A percentile compares a stretch with the other conserved stretches of the same genome.
Evolutionary conservation across 2,329 filamentous ascomycete species (phyloP).

Genomic region (Nigrospora osmanthi): DNA sequence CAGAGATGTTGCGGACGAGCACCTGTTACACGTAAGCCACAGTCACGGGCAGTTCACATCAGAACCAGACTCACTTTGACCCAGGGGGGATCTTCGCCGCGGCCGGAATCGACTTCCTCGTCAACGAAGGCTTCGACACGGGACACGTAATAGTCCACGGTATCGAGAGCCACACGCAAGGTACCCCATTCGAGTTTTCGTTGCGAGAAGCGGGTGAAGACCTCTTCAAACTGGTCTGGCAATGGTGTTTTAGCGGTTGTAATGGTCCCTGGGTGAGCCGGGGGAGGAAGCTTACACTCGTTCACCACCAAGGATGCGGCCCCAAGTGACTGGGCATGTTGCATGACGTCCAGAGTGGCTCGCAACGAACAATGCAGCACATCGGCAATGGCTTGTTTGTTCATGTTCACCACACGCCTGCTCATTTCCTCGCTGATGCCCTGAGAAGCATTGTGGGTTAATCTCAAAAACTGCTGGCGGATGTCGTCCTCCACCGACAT

Average conservation of each 20-base stretch:
- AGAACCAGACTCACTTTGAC: too few relatives aligned
- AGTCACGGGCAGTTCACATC: not conserved
- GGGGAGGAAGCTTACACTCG: constrained; percentile 20
- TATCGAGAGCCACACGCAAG: constrained; percentile 35
- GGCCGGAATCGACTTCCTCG: constrained; percentile 19
- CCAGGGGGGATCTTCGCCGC: too few relatives aligned
- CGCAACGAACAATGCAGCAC: constrained; percentile 39
- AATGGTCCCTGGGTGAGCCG: not conserved
- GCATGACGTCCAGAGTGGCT: constrained; percentile 44
- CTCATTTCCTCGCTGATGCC: constrained; percentile 33
- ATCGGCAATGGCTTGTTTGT: constrained; percentile 45
- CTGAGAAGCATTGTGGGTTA: constrained; percentile 34
- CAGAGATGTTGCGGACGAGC: constrained; percentile 40
- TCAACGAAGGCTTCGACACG: constrained; percentile 32
- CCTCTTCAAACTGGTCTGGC: constrained; percentile 38
- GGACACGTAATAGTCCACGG: constrained; percentile 37
- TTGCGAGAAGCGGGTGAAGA: constrained; percentile 41
- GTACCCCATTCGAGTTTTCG: constrained; percentile 40
- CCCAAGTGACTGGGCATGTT: constrained; percentile 34
- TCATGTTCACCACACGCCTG: constrained; percentile 40
- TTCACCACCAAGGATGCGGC: constrained; percentile 42
- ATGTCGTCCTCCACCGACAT: constrained; percentile 47
- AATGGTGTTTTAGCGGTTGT: not conserved
- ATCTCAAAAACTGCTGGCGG: constrained; percentile 42
- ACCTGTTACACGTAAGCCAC: constrained; percentile 17